Conservation (phyloP, 2,329 filamentous ascomycete species). For the Pezicula carpinea region DNA sequence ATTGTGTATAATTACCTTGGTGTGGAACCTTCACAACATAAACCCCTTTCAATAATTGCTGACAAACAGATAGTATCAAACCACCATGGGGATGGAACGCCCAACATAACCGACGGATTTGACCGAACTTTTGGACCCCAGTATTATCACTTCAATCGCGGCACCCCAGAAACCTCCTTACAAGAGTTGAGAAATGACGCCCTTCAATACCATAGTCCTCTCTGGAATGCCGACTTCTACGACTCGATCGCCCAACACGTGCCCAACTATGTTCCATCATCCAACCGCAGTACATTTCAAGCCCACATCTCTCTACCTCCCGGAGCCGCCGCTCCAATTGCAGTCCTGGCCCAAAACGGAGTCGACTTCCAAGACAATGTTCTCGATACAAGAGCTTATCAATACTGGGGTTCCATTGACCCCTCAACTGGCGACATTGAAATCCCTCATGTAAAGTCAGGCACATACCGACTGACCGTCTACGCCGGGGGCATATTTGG, state of each 20-base stretch:
- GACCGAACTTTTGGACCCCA: constrained; percentile 62
- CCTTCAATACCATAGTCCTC: constrained; percentile 41
- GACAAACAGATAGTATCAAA: constrained; percentile 42
- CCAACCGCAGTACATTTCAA: constrained; percentile 44
- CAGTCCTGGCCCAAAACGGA: constrained; percentile 47
- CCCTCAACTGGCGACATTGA: constrained; percentile 38
- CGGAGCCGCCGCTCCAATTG: constrained; percentile 46
- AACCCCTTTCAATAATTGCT: constrained; percentile 5
- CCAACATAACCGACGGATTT: constrained; percentile 60
- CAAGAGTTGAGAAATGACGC: constrained; percentile 50
- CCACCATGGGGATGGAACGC: constrained; percentile 58
- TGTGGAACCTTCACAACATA: constrained; percentile 8
- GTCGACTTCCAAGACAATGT: constrained; percentile 57
- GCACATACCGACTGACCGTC: constrained; percentile 57
- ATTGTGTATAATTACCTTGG: constrained; percentile 61
- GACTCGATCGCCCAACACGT: constrained; percentile 57
- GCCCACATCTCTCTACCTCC: constrained; percentile 46
- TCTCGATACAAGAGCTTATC: constrained; percentile 47
- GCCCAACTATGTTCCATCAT: constrained; percentile 52
- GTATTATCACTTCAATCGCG: constrained; percentile 60
- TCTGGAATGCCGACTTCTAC: constrained; percentile 58
- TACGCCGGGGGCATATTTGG: constrained; percentile 61
- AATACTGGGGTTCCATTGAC: constrained; percentile 57
- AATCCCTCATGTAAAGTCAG: constrained; percentile 51
- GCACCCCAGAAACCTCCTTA: constrained; percentile 39